Evolutionary conservation across 2,329 filamentous ascomycete species (phyloP).

Genomic region (Aspergillus latus): DNA sequence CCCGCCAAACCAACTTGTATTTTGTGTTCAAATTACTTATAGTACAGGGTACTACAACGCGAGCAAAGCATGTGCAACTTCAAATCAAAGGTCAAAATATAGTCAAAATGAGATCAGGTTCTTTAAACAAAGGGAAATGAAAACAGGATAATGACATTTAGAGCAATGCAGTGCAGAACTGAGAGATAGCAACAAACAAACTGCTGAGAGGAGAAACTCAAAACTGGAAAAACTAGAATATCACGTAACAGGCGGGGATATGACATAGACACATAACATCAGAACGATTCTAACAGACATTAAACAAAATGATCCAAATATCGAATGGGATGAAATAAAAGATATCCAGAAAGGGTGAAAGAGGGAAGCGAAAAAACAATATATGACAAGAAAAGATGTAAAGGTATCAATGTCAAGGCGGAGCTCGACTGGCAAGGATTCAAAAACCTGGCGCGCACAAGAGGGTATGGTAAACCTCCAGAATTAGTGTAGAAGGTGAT

Average conservation of each 20-base stretch:
- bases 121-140: constrained; percentile 2
- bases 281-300: constrained; percentile 27
- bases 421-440: constrained; percentile 28
- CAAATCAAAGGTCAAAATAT: constrained; percentile 6
- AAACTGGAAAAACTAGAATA: constrained; percentile 4
- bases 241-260: constrained; percentile 19
- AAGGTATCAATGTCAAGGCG: constrained; percentile 16
- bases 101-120: constrained; percentile 2
- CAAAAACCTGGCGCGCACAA: constrained; percentile 38
- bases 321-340: constrained; percentile 11
- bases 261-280: constrained; percentile 28
- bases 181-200: not conserved
- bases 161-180: constrained; percentile 10
- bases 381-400: constrained; percentile 21
- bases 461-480: constrained; percentile 27
- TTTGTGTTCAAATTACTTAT: constrained; percentile 39
- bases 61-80: constrained; percentile 28
- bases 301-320: constrained; percentile 16
- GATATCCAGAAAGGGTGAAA: constrained; percentile 17
- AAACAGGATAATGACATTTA: constrained; percentile 14
- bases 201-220: too few species aligned
- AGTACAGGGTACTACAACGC: constrained; percentile 38
- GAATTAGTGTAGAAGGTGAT: constrained; percentile 28
- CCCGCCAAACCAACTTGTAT: constrained; percentile 32
- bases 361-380: constrained; percentile 21